Evolutionary conservation across 345 rosid genomes (phyloP).

Genomic region (Arabidopsis suecica): DNA sequence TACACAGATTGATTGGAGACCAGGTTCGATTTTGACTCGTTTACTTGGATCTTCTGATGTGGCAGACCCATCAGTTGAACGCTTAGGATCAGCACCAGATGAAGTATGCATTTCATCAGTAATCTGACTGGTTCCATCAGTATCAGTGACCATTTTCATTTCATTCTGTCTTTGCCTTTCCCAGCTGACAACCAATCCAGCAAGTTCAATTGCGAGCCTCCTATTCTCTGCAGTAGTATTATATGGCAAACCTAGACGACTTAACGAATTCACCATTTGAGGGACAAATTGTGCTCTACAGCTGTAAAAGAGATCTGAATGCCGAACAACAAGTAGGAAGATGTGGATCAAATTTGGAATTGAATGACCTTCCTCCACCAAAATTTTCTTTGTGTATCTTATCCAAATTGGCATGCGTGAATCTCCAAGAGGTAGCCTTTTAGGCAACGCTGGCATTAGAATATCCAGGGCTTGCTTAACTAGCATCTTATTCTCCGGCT

Average conservation of each 20-base stretch:
- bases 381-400: slow-evolving; percentile 92
- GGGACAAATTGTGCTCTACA: slow-evolving; percentile 99
- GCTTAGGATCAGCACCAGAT: slow-evolving; percentile 69
- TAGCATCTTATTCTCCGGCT: slow-evolving; percentile 93
- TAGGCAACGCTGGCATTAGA: slow-evolving; percentile 96
- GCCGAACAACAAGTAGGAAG: slow-evolving; percentile 97
- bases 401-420: slow-evolving; percentile 99
- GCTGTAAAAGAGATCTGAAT: slow-evolving; percentile 94
- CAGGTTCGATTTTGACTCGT: slow-evolving; percentile 93
- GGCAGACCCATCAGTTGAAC: slow-evolving; percentile 74
- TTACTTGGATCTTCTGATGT: slow-evolving; percentile 84
- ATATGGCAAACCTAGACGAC: slow-evolving; percentile 96
- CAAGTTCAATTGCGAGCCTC: slow-evolving; percentile 98
- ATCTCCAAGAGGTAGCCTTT: slow-evolving; percentile 94
- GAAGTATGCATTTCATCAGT: slow-evolving; percentile 63
- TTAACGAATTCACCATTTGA: slow-evolving; percentile 99
- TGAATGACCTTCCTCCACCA: slow-evolving; percentile 99
- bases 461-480: slow-evolving; percentile 99
- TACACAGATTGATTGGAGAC: slow-evolving; percentile 89
- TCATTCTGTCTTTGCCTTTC: slow-evolving; percentile 97
- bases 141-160: slow-evolving; percentile 71
- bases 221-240: slow-evolving; percentile 93
- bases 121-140: slow-evolving; percentile 65
- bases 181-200: slow-evolving; percentile 98
- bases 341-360: slow-evolving; percentile 96